phyloP scores from a whole-genome alignment of 2,329 filamentous ascomycete species.

The Fusarium austroafricanum region DNA sequence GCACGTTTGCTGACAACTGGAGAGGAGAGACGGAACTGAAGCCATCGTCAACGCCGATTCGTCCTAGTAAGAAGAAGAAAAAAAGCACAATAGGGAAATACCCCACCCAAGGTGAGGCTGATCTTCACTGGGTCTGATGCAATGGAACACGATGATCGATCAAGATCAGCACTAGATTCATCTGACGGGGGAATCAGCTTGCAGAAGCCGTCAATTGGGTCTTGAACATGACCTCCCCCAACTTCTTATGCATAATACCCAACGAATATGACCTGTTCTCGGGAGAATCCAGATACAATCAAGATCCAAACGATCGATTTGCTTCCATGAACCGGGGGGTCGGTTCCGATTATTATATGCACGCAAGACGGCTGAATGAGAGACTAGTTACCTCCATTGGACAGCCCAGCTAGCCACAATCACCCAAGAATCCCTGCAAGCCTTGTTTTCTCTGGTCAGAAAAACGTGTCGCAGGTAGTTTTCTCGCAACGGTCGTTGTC shows the following conservation, averaged over 20 bases:
- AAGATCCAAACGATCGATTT: too few species aligned
- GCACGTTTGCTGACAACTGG: neutral
- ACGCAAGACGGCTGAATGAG: constrained; percentile 4
- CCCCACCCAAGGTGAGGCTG: neutral
- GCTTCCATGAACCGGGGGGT: neutral
- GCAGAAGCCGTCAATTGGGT: neutral
- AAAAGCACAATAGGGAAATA: neutral
- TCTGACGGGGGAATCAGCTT: neutral
- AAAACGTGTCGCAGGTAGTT: constrained; percentile 1
- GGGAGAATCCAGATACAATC: neutral
- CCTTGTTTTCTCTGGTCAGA: constrained; percentile 14
- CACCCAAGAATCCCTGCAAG: constrained; percentile 14
- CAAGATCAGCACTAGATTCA: constrained; percentile 4
- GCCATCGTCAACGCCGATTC: constrained; percentile 7
- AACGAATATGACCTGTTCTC: constrained; percentile 8
- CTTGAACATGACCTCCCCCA: neutral
- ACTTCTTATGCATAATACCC: neutral
- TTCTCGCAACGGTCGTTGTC: neutral
- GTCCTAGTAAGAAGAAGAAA: neutral
- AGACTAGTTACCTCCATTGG: neutral
- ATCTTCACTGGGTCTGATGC: neutral
- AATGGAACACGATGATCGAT: neutral
- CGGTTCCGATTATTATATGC: constrained; percentile 23
- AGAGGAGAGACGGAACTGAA: neutral
- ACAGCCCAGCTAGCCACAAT: neutral